A percentile compares a stretch with the other conserved stretches of the same genome.
These are phyloP conservation scores for Geotrichum bryndzae DNA, from an alignment of 1,139 yeast species.

Conservation along the genomic window DNA sequence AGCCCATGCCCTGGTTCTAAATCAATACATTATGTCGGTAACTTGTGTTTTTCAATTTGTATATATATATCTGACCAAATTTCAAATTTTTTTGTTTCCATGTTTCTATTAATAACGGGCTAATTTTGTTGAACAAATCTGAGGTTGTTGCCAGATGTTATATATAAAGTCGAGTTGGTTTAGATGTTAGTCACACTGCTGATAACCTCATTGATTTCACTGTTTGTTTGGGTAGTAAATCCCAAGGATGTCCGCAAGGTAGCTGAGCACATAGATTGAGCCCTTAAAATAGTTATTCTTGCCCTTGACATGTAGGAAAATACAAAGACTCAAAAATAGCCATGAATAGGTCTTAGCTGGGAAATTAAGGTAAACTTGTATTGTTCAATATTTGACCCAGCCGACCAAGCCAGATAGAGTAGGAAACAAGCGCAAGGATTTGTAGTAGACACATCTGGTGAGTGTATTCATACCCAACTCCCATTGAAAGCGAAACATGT, in stretches of 20 bases:
- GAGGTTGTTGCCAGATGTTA: not conserved
- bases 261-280: constrained; percentile 73
- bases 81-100: not conserved
- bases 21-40: not conserved
- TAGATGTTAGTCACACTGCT: not conserved
- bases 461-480: constrained; percentile 96
- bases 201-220: not conserved
- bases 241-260: constrained; percentile 71
- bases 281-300: constrained; percentile 96
- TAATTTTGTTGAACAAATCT: not conserved
- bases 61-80: not conserved
- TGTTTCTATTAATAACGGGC: not conserved
- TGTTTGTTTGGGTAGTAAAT: constrained; percentile 56
- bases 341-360: constrained; percentile 92
- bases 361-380: constrained; percentile 75
- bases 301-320: constrained; percentile 94
- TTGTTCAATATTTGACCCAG: constrained; percentile 32
- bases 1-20: constrained; percentile 19
- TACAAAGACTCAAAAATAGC: constrained; percentile 79
- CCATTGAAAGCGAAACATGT: constrained; percentile 87
- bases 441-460: constrained; percentile 90
- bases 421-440: constrained; percentile 83
- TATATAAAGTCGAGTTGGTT: not conserved
- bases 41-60: constrained; percentile 1
- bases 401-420: constrained; percentile 49